Conservation (phyloP, 495 filamentous ascomycete species). For the Lepraria neglecta region DNA sequence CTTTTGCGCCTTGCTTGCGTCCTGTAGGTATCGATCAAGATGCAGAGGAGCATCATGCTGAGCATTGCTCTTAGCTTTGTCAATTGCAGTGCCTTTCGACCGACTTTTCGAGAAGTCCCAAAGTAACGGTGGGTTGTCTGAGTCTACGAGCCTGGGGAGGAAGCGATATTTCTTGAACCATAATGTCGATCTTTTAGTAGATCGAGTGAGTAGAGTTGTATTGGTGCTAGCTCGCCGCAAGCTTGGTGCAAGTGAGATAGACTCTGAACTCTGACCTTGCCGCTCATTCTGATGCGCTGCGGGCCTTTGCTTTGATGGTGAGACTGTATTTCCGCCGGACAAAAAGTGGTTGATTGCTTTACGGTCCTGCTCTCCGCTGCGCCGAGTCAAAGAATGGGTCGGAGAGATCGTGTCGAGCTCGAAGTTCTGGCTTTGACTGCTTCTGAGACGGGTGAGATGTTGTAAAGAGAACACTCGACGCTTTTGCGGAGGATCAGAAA, state of each 20-base stretch:
- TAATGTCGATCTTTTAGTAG: constrained; percentile 8
- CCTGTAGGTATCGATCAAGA: background rate
- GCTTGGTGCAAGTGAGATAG: background rate
- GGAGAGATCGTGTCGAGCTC: background rate
- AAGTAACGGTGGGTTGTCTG: constrained; percentile 4
- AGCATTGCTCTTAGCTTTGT: background rate
- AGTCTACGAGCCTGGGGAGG: constrained; percentile 3
- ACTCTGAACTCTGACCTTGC: background rate
- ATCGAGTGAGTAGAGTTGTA: constrained; percentile 1
- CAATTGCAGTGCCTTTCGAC: background rate
- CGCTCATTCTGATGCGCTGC: background rate
- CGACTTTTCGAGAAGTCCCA: background rate
- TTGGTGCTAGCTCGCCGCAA: constrained; percentile 12
- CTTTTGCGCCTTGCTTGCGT: background rate
- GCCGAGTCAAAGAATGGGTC: background rate
- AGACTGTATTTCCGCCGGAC: background rate
- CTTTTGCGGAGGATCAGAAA: background rate
- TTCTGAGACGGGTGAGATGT: background rate
- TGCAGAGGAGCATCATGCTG: background rate
- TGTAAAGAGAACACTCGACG: constrained; percentile 7
- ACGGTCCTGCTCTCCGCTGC: background rate
- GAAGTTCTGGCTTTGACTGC: constrained; percentile 8
- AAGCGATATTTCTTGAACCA: constrained; percentile 15
- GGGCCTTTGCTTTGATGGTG: background rate
- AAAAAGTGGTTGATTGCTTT: background rate